Percentiles rank a stretch among this genome's conserved stretches.
These are phyloP conservation scores for Chlamydomonas incerta DNA, from an alignment of 139 green algal genomes.

Conservation along the genomic window DNA sequence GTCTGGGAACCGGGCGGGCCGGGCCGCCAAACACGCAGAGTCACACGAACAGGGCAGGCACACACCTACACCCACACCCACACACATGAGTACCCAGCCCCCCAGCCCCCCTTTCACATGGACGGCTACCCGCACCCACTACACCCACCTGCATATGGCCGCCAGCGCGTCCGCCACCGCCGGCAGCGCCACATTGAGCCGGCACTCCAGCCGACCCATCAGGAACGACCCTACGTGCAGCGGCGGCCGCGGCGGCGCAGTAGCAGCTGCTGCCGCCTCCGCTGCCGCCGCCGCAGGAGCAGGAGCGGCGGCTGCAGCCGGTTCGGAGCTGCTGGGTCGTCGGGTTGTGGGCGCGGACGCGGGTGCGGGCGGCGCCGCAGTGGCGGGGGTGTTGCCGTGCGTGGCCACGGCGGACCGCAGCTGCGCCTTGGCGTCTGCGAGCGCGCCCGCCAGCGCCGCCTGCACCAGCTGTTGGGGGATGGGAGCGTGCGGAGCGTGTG, in stretches of 20 bases:
- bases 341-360: no score
- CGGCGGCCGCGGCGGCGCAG: no score
- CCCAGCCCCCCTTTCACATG: no score
- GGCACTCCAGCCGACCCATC: conserved; percentile 9
- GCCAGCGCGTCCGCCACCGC: conserved; percentile 25
- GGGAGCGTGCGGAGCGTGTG: no score
- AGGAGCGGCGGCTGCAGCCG: not conserved
- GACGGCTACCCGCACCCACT: no score
- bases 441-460: not conserved
- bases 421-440: conserved; percentile 30
- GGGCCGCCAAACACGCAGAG: no score
- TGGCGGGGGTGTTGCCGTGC: conserved; percentile 1
- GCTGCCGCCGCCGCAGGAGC: not conserved
- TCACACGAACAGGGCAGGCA: no score
- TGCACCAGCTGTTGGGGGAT: conserved; percentile 4
- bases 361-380: no score
- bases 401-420: not conserved
- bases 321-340: not conserved
- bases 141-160: not conserved
- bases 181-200: conserved; percentile 10
- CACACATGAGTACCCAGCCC: no score
- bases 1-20: no score
- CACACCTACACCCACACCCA: no score
- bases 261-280: not conserved
- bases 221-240: not conserved